Base-by-base conservation (phyloP, 257 asterid genomes). In the Cinchona pubescens region DNA sequence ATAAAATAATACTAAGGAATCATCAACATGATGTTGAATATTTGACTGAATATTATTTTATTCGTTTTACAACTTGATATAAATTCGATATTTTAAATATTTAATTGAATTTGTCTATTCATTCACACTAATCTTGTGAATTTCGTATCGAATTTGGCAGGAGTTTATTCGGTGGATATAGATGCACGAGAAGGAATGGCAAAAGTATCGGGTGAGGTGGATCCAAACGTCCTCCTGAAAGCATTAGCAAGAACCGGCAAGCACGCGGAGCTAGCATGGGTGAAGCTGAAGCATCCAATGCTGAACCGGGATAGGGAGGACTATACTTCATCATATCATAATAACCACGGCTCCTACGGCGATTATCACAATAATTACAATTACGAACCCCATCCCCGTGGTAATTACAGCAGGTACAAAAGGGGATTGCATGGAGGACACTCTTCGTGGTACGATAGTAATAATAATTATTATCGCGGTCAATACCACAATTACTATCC, bases 101-200 rank as follows among this genome's bases (percentile, higher is more conserved):
- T n/a, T n/a, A n/a, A n/a, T n/a, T n/a, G n/a, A n/a, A n/a, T n/a
- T n/a, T n/a, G n/a, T n/a, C n/a, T n/a, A n/a, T n/a, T n/a, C n/a
- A n/a, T n/a, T n/a, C n/a, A n/a, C n/a, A n/a, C n/a, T n/a, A n/a
- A n/a, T n/a, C n/a, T n/a, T n/a, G n/a, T n/a, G n/a, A n/a, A n/a
- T n/a, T n/a, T n/a, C n/a, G n/a, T n/a, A n/a, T n/a, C n/a, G n/a
- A n/a, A n/a, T 53, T 23, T 55, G 30, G 61, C 23, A 75, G 79
- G 83, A 35, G 83, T 75, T 9, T 43, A 37, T 69, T 37, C 79
- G 14, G 78, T 79, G 42, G 67, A 74, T 14, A 42, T 75, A 12
- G 71, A 56, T 74, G 71, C 72, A 43, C 30, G 37, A 48, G 46
- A 61, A 48, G 76, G 75, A 43, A 18, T 37, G 8, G 79, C 46